Evolutionary conservation across 2,329 filamentous ascomycete species (phyloP), one percentile per base, ranked within the genome.

Genomic region (Aspergillus japonicus): DNA sequence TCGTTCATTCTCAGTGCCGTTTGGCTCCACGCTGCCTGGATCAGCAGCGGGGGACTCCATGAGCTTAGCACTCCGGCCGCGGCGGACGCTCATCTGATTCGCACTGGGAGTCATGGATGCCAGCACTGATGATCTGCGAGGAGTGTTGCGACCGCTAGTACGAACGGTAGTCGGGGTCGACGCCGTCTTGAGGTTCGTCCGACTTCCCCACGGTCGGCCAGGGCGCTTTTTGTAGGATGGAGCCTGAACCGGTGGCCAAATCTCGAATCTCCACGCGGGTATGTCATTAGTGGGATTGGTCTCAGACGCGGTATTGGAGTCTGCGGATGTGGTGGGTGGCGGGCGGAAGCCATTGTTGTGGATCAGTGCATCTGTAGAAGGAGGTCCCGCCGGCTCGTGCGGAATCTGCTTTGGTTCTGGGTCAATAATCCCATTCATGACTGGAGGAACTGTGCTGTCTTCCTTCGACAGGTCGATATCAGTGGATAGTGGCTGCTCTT

Each of bases 221-320:
- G 71, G 69, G n/a, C 72, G 74, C 54, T 71, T 68, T 64, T 75
- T 77, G 12, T 68, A 61, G 5, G 71, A 62, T 11, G 74, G 72
- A 4, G 71, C 68, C 62, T 76, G 76, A 21, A 78, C 69, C 4
- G 77, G 77, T 16, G 77, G 77, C 61, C 72, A 78, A n/a, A 79
- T 71, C 54, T 78, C 76, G 33, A 78, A 79, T 56, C 77, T 69
- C 60, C 75, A 75, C 4, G 77, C 75, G 6, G 77, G 77, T 42
- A 79, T 77, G 16, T 70, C 71, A 5, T 68, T 71, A 10, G 71
- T 70, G 44, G 75, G 73, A 31, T 75, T 70, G 2, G 65, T 50
- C 11, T 66, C 54, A 2, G 60, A 29, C n/a, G 63, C 54, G 6
- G 58, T 47, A 35, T 62, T 65, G 1, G 66, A 54, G 7, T 58